Base-by-base conservation (phyloP, 768 basidiomycete species). In the Calocybe cyanea region DNA sequence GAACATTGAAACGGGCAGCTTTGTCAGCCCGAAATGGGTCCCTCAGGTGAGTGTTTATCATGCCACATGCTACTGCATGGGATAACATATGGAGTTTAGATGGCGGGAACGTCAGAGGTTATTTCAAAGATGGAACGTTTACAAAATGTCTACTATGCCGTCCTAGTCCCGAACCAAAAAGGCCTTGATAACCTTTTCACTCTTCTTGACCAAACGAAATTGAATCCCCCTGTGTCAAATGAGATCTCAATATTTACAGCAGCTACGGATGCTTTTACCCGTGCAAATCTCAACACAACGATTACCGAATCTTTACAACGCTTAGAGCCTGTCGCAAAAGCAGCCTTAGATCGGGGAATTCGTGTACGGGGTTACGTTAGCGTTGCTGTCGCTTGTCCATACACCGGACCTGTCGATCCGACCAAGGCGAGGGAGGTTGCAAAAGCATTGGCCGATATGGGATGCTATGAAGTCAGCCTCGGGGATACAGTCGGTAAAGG, bases 401-500 rank as follows among this genome's bases (percentile, higher is more conserved):
- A 85, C 62, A 77, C 85, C n/a, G 94, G 94, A 2, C 67, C 69
- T 15, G 83, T 88, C 17, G 82, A 84, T 51, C 78, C 78, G 13
- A 63, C 64, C 37, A 65, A 65, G 14, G 91, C 92, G 7, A 72
- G 80, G 41, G 79, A 85, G 31, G 79, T 95, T 18, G 70, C 89
- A 0, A 76, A 77, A 51, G 81, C 77, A 52, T 62, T 98, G 28
- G 49, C 81, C 4, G 82, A 90, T 48, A 93, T 96, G 88, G 94
- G 94, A 0, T 95, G 92, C 60, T 95, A 95, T 61, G 89, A 98
- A 63, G 80, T 94, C 40, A 88, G 88, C 55, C 66, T 97, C 17
- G 92, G 92, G 0, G 95, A 98, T 61, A 98, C 94, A 2, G 87
- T 90, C 2, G 94, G 94, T 0, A 80, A 81, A 38, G 94, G 87